Percentiles rank a stretch among this genome's conserved stretches.
phyloP scores from a whole-genome alignment of 2,329 filamentous ascomycete species.

The Volutella citrinella region DNA sequence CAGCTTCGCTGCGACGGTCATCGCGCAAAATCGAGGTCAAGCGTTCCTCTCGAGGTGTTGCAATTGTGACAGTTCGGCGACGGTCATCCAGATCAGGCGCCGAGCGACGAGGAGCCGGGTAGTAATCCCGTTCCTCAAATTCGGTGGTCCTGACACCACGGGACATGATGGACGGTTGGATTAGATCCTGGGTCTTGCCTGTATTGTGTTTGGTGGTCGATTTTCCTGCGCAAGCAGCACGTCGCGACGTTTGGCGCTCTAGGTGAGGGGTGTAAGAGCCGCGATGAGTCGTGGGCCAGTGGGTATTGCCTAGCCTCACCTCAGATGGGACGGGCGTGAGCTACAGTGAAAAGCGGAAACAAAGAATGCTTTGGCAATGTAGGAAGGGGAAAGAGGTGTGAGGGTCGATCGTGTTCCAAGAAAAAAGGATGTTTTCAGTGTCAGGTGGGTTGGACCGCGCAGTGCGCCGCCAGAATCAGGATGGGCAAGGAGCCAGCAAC shows the following conservation, averaged over 20 bases:
- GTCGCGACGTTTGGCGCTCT: too few species aligned
- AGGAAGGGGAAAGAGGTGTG: constrained; percentile 6
- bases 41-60: constrained; percentile 41
- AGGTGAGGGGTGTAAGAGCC: too few species aligned
- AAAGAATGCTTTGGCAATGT: constrained; percentile 17
- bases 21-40: constrained; percentile 49
- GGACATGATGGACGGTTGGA: constrained; percentile 22
- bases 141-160: constrained; percentile 31
- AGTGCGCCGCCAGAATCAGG: constrained; percentile 22
- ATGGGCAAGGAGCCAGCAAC: constrained; percentile 22
- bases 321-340: too few species aligned
- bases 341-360: constrained; percentile 8
- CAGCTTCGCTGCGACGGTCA: constrained; percentile 47
- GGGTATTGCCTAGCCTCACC: too few species aligned
- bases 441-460: constrained; percentile 26
- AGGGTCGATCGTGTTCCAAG: too few species aligned
- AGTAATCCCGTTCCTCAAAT: constrained; percentile 46
- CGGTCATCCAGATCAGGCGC: constrained; percentile 34
- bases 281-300: too few species aligned
- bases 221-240: too few species aligned
- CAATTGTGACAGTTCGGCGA: constrained; percentile 34
- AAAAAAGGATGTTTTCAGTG: constrained; percentile 15
- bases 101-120: constrained; percentile 34
- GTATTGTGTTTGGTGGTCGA: too few species aligned
- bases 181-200: too few species aligned